Conservation (phyloP, 208 protist genomes). For the Strigomonas galati region DNA sequence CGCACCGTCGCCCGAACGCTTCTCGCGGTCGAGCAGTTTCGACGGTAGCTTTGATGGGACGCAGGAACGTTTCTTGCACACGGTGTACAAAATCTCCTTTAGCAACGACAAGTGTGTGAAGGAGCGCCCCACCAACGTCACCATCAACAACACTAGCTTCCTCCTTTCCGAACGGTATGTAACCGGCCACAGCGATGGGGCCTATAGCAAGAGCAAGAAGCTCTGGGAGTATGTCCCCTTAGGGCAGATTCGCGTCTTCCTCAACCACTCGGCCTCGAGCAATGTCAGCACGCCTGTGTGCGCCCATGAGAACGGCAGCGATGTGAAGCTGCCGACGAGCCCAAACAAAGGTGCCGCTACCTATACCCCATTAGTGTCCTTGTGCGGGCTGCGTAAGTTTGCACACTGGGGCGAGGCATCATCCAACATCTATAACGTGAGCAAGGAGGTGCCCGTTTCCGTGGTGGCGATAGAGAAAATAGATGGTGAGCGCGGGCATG, state of each 20-base stretch:
- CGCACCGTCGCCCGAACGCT: not conserved
- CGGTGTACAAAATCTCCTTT: constrained; percentile 54
- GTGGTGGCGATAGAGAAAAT: constrained; percentile 58
- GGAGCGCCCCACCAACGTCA: constrained; percentile 39
- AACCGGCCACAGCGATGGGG: constrained; percentile 44
- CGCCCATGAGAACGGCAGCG: not conserved
- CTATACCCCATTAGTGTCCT: constrained; percentile 27
- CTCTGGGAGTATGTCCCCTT: constrained; percentile 81
- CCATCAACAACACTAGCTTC: constrained; percentile 39
- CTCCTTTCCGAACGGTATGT: constrained; percentile 61
- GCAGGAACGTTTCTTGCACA: constrained; percentile 41
- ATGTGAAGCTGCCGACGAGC: not conserved
- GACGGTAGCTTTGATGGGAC: constrained; percentile 24
- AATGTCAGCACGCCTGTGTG: not conserved
- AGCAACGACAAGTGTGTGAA: constrained; percentile 55
- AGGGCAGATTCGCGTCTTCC: constrained; percentile 67
- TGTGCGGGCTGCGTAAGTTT: constrained; percentile 71
- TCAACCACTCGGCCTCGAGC: constrained; percentile 5
- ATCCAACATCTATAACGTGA: constrained; percentile 22
- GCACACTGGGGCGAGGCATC: constrained; percentile 51
- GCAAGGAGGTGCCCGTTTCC: constrained; percentile 27
- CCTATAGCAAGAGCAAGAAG: constrained; percentile 68
- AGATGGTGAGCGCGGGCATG: constrained; percentile 63
- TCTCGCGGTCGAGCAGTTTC: constrained; percentile 19
- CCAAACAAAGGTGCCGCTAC: not conserved